phyloP scores from a whole-genome alignment of 345 rosid species.

The Syzygium oleosum region DNA sequence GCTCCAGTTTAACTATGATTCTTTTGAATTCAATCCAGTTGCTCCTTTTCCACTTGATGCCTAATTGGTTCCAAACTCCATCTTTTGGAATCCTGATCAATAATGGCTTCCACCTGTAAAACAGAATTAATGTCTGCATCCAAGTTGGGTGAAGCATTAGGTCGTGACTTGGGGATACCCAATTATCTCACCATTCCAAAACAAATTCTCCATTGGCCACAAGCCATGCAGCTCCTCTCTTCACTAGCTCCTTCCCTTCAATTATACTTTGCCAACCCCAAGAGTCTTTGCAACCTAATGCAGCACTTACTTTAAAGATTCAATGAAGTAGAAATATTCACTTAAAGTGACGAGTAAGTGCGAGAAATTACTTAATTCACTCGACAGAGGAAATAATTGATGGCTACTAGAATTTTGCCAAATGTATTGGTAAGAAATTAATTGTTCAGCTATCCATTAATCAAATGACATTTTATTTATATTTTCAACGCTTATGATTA shows the following conservation, averaged over 20 bases:
- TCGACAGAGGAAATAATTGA: background rate
- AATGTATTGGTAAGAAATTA: background rate
- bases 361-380: background rate
- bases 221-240: background rate
- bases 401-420: background rate
- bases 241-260: background rate
- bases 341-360: background rate
- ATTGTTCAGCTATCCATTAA: background rate
- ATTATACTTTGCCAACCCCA: background rate
- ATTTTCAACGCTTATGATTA: background rate
- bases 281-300: background rate
- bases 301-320: background rate
- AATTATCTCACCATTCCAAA: background rate
- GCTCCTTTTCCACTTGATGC: background rate
- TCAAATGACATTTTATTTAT: background rate
- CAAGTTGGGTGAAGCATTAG: background rate
- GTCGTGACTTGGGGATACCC: background rate
- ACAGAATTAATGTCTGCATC: background rate
- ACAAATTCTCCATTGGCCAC: background rate
- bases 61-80: background rate
- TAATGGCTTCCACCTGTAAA: background rate
- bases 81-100: background rate
- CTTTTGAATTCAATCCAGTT: background rate
- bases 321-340: background rate
- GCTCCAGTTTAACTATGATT: background rate